These are phyloP conservation scores for Candida schatavii DNA, from an alignment of 805 yeast genomes.

Conservation along the genomic window DNA sequence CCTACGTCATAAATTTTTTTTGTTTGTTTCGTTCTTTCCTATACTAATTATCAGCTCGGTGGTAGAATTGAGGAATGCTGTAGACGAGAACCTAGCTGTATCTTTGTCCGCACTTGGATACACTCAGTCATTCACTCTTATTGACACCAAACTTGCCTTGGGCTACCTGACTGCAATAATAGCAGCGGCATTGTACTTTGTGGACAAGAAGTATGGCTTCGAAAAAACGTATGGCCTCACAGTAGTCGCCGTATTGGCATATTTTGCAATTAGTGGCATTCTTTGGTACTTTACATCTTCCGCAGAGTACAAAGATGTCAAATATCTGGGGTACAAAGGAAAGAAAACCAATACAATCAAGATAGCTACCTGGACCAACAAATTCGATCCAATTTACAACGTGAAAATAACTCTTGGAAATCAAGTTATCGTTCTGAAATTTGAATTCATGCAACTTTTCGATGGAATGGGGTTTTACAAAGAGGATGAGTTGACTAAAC, in stretches of 20 bases:
- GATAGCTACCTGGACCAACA: conserved; percentile 40
- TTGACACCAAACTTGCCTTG: conserved; percentile 47
- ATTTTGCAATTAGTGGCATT: conserved; percentile 33
- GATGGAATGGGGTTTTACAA: conserved; percentile 46
- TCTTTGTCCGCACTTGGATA: conserved; percentile 45
- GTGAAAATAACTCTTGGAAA: conserved; percentile 31
- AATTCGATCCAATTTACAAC: conserved; percentile 45
- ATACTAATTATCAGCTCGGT: conserved; percentile 34
- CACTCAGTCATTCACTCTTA: conserved; percentile 42
- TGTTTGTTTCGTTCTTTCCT: no score
- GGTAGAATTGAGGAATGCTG: conserved; percentile 44
- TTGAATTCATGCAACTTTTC: conserved; percentile 43
- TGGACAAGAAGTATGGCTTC: conserved; percentile 50
- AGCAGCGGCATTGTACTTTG: conserved; percentile 44
- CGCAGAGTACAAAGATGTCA: conserved; percentile 40
- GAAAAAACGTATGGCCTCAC: conserved; percentile 36
- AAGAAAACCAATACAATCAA: conserved; percentile 29
- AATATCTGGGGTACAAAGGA: conserved; percentile 42
- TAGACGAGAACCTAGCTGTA: conserved; percentile 47
- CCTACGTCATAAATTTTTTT: conserved; percentile 6
- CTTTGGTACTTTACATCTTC: conserved; percentile 32
- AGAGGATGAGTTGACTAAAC: conserved; percentile 25
- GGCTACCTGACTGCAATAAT: conserved; percentile 47
- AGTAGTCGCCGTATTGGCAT: conserved; percentile 32
- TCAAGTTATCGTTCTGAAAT: conserved; percentile 15